phyloP scores from a whole-genome alignment of 1,284 basidiomycete species.

The Irpex sp. region DNA sequence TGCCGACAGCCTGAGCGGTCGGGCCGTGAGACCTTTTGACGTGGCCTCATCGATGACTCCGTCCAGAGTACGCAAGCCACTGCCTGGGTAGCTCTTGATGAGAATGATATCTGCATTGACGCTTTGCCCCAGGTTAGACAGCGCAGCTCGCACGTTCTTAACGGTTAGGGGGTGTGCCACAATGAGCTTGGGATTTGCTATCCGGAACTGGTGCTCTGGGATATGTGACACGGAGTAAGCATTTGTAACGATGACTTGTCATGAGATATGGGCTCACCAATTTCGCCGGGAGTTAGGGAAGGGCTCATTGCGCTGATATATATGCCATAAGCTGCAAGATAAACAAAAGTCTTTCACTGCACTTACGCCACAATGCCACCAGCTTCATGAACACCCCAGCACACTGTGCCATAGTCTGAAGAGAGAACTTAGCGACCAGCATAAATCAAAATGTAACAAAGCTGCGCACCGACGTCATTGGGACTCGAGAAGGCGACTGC shows the following conservation, averaged over 20 bases:
- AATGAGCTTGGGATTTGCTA: background rate
- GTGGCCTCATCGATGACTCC: background rate
- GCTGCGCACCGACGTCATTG: slow-evolving; percentile 29
- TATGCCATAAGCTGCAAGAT: background rate
- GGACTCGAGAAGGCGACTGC: slow-evolving; percentile 25
- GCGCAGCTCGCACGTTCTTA: background rate
- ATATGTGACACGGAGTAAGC: too few relatives aligned
- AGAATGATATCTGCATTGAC: background rate
- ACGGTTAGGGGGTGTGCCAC: background rate
- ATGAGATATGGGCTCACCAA: background rate
- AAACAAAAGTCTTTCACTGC: background rate
- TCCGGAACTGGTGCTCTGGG: background rate
- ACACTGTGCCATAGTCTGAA: slow-evolving; percentile 69
- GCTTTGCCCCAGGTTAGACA: background rate
- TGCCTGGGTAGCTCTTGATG: background rate
- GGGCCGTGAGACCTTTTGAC: background rate
- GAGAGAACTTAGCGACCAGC: background rate
- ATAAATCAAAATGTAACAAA: background rate
- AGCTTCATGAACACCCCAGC: slow-evolving; percentile 62
- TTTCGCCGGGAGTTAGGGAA: background rate
- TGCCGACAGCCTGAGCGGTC: slow-evolving; percentile 32
- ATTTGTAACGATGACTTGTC: background rate
- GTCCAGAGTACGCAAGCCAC: background rate
- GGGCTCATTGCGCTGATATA: slow-evolving; percentile 1
- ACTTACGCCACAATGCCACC: slow-evolving; percentile 59